phyloP scores from a whole-genome alignment of 2,329 filamentous ascomycete genomes.

The Cylindrodendrum hubeiense region DNA sequence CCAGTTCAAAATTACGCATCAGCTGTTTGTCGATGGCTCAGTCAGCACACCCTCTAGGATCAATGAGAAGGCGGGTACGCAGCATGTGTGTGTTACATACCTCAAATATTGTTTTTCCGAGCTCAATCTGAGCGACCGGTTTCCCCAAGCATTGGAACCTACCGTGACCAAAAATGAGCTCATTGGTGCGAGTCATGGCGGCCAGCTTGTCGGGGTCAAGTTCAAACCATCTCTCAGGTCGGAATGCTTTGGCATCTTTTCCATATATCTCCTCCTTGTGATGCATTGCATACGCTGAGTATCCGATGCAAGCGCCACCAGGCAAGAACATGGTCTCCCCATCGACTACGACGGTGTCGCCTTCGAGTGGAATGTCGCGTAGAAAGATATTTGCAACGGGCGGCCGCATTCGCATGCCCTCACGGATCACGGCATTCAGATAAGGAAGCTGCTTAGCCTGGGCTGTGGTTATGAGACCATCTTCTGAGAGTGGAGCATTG shows the following conservation, averaged over 20 bases:
- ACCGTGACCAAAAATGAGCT: constrained; percentile 54
- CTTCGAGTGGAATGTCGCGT: constrained; percentile 45
- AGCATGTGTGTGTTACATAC: constrained; percentile 41
- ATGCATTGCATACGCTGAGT: constrained; percentile 48
- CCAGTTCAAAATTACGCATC: constrained; percentile 47
- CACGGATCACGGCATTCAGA: constrained; percentile 63
- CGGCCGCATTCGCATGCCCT: constrained; percentile 60
- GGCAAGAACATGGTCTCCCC: constrained; percentile 55
- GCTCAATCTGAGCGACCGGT: constrained; percentile 52
- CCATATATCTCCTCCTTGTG: constrained; percentile 50
- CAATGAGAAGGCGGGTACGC: not conserved
- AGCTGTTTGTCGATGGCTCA: constrained; percentile 29
- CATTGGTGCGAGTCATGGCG: constrained; percentile 49
- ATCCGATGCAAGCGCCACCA: constrained; percentile 47
- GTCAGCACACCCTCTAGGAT: not conserved
- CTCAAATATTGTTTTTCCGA: constrained; percentile 56
- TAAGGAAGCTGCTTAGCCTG: constrained; percentile 58
- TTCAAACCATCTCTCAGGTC: constrained; percentile 55
- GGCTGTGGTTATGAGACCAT: constrained; percentile 41
- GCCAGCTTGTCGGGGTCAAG: constrained; percentile 43
- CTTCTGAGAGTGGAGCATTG: constrained; percentile 1
- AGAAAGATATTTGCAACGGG: constrained; percentile 55
- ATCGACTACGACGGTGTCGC: constrained; percentile 47
- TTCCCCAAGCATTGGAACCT: constrained; percentile 55
- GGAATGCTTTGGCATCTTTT: constrained; percentile 47